Base-by-base conservation (phyloP, 1,284 basidiomycete genomes). In the Leccinum solheimii region DNA sequence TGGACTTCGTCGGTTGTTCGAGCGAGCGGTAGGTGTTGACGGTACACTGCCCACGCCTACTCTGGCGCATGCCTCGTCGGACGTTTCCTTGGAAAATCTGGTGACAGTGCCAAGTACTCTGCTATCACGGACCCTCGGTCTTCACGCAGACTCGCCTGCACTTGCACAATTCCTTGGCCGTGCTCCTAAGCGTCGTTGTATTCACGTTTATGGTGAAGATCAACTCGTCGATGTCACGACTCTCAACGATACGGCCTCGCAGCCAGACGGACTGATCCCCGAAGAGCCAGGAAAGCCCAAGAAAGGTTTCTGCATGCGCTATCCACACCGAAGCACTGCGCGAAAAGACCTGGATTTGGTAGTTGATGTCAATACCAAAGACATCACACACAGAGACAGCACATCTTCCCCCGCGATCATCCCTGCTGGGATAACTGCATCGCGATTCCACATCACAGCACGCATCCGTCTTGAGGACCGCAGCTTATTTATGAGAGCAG, bases 151-250 rank as follows among this genome's bases (percentile, higher is more conserved):
- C 63, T 85, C 87, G 3, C 86, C 88, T 26, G 86, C 87, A 3
- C 79, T 92, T 38, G 90, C 90, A 3, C 82, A 80, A 2, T 90
- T 90, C 68, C 78, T 92, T 5, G 88, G 89, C 5, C 84, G 85
- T 66, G 76, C 79, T 27, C 79, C 81, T 0, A 81, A 80, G 64
- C 80, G 83, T 59, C 82, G 87, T 50, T 75, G 78, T 49, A 87
- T 92, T 63, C 80, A 81, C 59, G 79, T 81, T 11, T 80, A 80
- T 66, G 77, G 81, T 48, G 80, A 82, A 58, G 73, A 76, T n/a
- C 72, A 75, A 11, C 78, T 85, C 60, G 77, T 88, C 40, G 76
- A 73, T 57, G 62, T 73, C 10, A 53, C 57, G 1, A 61, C 59
- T 27, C 32, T 60, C 2, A 63, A 64, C 2, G 43, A 16, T 14